A percentile compares a stretch with the other conserved stretches of the same genome.
These are phyloP conservation scores for Cordia subcordata DNA, from an alignment of 257 asterid species.

Conservation along the genomic window DNA sequence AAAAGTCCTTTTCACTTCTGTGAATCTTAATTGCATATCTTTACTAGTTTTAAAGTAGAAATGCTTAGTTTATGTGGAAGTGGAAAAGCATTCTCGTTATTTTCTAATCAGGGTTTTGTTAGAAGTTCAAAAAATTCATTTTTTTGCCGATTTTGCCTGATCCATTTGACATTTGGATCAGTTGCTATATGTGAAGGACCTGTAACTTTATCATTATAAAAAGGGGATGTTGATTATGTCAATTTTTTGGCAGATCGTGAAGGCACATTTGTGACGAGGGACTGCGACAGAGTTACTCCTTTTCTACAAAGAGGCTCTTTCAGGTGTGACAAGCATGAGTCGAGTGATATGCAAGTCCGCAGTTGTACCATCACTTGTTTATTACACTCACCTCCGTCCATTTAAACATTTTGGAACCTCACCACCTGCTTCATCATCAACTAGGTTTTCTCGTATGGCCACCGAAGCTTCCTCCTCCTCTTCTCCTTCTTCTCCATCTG, in stretches of 20 bases:
- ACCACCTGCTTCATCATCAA: constrained; percentile 16
- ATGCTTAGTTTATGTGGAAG: no score
- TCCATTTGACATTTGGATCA: no score
- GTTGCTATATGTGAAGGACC: no score
- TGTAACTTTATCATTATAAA: no score
- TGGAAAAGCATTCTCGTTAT: no score
- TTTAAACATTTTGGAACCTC: constrained; percentile 19
- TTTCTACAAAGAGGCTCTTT: constrained; percentile 72
- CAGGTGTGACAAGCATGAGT: constrained; percentile 49
- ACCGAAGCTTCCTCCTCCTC: constrained; percentile 27
- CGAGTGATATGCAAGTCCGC: constrained; percentile 9
- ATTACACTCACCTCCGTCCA: constrained; percentile 22
- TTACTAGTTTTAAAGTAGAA: no score
- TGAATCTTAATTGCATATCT: no score
- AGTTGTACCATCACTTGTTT: constrained; percentile 10
- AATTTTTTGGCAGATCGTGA: constrained; percentile 56
- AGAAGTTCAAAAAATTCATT: no score
- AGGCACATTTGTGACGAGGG: constrained; percentile 79
- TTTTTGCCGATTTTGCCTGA: no score
- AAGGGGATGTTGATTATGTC: no score
- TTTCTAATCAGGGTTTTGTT: no score
- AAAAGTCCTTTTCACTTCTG: no score
- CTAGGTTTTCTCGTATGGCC: constrained; percentile 50
- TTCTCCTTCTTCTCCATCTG: constrained; percentile 42
- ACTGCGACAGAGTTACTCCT: constrained; percentile 69